A percentile compares a stretch with the other conserved stretches of the same genome.
Evolutionary conservation across 2,329 filamentous ascomycete species (phyloP).

Genomic region (Ophiostoma pallidulum): DNA sequence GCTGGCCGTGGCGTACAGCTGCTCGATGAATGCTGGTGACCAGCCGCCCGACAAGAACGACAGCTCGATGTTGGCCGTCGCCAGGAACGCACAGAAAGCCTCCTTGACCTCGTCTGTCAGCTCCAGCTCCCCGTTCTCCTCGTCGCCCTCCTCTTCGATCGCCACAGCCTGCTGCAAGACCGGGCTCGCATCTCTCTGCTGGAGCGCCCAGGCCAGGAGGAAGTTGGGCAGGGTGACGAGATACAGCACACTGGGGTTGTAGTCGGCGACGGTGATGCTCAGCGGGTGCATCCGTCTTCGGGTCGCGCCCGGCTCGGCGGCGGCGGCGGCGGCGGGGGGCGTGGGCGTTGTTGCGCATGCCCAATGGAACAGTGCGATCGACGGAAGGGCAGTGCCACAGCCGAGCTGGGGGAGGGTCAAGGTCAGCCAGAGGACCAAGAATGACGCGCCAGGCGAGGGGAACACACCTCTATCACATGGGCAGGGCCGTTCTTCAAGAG

Average conservation of each 20-base stretch:
- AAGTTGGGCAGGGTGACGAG: constrained; percentile 75
- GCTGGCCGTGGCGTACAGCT: constrained; percentile 43
- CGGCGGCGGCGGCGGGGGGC: too few relatives aligned
- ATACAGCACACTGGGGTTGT: constrained; percentile 67
- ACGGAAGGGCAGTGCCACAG: constrained; percentile 68
- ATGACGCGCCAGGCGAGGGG: neutral
- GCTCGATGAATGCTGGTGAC: constrained; percentile 53
- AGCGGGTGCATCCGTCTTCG: constrained; percentile 26
- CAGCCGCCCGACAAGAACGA: constrained; percentile 68
- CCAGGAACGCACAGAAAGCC: constrained; percentile 49
- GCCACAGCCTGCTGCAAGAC: constrained; percentile 37
- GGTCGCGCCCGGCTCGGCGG: neutral
- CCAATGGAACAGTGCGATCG: constrained; percentile 61
- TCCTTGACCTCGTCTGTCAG: constrained; percentile 47
- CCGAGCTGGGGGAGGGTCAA: constrained; percentile 53
- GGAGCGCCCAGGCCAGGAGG: constrained; percentile 57
- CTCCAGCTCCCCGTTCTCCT: constrained; percentile 53
- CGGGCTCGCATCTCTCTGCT: constrained; percentile 26
- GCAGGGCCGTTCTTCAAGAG: constrained; percentile 26
- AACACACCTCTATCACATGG: constrained; percentile 43
- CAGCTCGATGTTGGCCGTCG: constrained; percentile 41
- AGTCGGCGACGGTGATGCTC: constrained; percentile 63
- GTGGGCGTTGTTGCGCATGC: constrained; percentile 20
- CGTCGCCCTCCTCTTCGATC: constrained; percentile 48
- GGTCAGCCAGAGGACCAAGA: neutral